Evolutionary conservation across 345 rosid species (phyloP), one percentile per base, ranked within the genome.

Genomic region (Psidium friedrichsthalianum): DNA sequence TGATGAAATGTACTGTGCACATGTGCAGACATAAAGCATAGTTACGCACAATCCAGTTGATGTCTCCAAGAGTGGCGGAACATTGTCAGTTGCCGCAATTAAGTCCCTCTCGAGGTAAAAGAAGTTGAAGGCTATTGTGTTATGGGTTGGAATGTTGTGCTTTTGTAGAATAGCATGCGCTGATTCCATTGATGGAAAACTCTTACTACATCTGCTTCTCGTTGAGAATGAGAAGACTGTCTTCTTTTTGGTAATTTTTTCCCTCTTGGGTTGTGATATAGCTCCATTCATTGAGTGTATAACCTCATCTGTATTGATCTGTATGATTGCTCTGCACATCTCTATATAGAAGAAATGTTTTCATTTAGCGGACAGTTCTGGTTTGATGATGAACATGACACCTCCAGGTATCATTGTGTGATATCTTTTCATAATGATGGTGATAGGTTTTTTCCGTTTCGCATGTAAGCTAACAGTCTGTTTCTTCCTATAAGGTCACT

Each of bases 181-280:
- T 74, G 83, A 59, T 61, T 24, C 80, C 52, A 52, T 74, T 84
- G 25, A 52, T 21, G 56, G 74, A 84, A 51, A 47, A 42, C 21
- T 74, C 57, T 51, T 49, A 32, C 51, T 49, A 24, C 29, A 52
- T 61, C 27, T 6, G n/a, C 78, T 85, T 54, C 82, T 69, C 53
- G 1, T 32, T 51, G 32, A 20, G 87, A 81, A 36, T 56, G 84
- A 58, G 84, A 80, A 61, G 86, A 76, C 49, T 6, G 81, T 82
- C 27, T 49, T 49, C 84, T 57, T 49, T 86, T 82, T 27, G 52
- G 47, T n/a, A 11, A 40, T 44, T 56, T 56, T 24, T 82, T 82
- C 61, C 53, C 56, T 86, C 56, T 78, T 59, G 32, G 86, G 82
- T 85, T 85, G 86, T 85, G 86, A 81, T 85, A 85, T 85, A 85